Evolutionary conservation across 1,284 basidiomycete species (phyloP), one percentile per base, ranked within the genome.

Genomic region (Quambalaria eucalypti): DNA sequence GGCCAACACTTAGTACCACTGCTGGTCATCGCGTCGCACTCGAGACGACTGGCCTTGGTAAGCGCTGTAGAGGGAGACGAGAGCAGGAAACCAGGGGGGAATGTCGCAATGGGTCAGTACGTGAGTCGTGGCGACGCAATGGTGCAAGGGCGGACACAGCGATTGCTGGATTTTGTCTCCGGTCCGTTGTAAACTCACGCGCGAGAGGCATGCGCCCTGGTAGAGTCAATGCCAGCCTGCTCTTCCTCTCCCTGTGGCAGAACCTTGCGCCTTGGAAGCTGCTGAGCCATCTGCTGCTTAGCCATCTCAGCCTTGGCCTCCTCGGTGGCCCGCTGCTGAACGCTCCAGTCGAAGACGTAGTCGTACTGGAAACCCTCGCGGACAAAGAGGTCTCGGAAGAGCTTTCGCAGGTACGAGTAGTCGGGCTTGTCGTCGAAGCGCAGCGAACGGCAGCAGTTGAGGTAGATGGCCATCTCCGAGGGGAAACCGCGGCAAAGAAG

Each of bases 331-430:
- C 64, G 48, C 42, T 67, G 73, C 63, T 76, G 73, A 59, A 74
- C 72, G 61, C 66, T 68, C 73, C 73, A 76, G 66, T 76, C 73
- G 44, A 74, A 76, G 53, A 76, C 69, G 55, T 76, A 76, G 65
- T 76, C 73, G 60, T 76, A 76, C 66, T 76, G 73, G 72, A 74
- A 76, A 44, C 73, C 73, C 61, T 76, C 73, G 40, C 73, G 69
- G 14, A 76, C 73, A 42, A 76, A 76, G 42, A 76, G 64, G 59
- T 82, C 73, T 49, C 73, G 70, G 72, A 76, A 76, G 51, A 76
- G 68, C 62, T 76, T 76, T 57, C 73, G 70, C 21, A 76, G 65
- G 68, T 76, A 76, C 39, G 67, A 70, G 73, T 76, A 76, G 66
- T 76, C 73, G 50, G 73, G 73, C 62, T 74, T 74, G 68, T 76